Evolutionary conservation across 257 asterid genomes (phyloP).

Genomic region (Haberlea rhodopensis): DNA sequence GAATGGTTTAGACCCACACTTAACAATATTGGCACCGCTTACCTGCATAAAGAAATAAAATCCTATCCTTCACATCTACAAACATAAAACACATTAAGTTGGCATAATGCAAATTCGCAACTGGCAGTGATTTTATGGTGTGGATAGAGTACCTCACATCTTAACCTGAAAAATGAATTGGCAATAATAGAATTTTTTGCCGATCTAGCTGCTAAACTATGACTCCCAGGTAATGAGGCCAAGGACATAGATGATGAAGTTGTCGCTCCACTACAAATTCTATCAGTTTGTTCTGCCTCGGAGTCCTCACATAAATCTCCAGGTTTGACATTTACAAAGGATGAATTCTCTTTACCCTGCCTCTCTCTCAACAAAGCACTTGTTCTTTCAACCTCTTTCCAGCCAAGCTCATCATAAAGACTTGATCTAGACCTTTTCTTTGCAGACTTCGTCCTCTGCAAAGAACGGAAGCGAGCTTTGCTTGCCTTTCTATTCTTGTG

Average conservation of each 20-base stretch:
- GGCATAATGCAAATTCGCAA: constrained; percentile 17
- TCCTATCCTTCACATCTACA: constrained; percentile 24
- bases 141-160: constrained; percentile 74
- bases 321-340: constrained; percentile 41
- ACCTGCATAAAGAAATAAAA: constrained; percentile 53
- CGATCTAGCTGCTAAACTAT: constrained; percentile 49
- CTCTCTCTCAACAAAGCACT: constrained; percentile 76
- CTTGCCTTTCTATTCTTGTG: constrained; percentile 48
- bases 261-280: constrained; percentile 60
- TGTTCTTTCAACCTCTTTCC: constrained; percentile 86
- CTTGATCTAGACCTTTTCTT: constrained; percentile 65
- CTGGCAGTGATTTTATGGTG: constrained; percentile 24
- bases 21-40: constrained; percentile 80
- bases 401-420: constrained; percentile 51
- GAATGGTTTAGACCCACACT: constrained; percentile 83
- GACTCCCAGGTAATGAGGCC: constrained; percentile 61
- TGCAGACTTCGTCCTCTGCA: constrained; percentile 46
- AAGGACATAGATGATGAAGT: constrained; percentile 71
- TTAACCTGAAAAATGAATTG: constrained; percentile 64
- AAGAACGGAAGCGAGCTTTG: constrained; percentile 47
- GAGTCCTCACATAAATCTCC: constrained; percentile 78
- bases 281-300: constrained; percentile 57
- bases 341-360: constrained; percentile 53
- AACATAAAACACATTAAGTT: constrained; percentile 27
- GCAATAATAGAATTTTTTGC: constrained; percentile 63